Base-by-base conservation (phyloP, 768 basidiomycete species). In the Russula ochroleuca region DNA sequence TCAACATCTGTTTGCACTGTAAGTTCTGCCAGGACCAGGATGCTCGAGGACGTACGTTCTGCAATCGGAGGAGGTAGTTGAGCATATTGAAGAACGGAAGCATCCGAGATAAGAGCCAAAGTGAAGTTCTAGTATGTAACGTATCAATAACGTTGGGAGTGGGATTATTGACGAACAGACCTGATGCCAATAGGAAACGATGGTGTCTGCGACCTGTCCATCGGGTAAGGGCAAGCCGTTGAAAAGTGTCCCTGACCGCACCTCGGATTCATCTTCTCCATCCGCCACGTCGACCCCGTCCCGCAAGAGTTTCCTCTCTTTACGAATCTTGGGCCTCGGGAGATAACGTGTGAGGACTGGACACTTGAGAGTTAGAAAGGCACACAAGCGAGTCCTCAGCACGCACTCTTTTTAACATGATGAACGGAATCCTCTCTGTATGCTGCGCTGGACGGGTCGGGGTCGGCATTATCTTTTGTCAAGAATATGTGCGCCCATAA, bases 261-360 rank as follows among this genome's bases (percentile, higher is more conserved):
- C 87, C 77, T 88, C 84, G 56, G 83, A 80, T 17, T 74, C 72
- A 57, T 80, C 79, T 33, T 76, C 76, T 43, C 70, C 77, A 51
- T 70, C 73, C 19, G 74, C 74, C 48, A 78, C 78, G 13, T 74
- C 73, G 13, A 75, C 74, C 13, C 75, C 75, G 67, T 75, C 13
- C 74, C 69, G 21, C 17, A 98, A 76, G 14, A 99, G 83, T 61
- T 85, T 94, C 76, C 94, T 92, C 74, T 86, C 86, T 70, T 91
- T 94, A 37, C 94, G 82, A 10, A 82, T 73, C 72, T 89, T 94
- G 23, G 77, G 69, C 69, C 84, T 88, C 7, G 88, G 82, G 37
- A 89, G 69, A 73, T 94, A 95, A n/a, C 90, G 85, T 2, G 92
- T 96, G 67, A 99, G 77, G 33, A 88, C 95, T 97, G 61, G 8